These are phyloP conservation scores for Kwoniella dejecticola DNA, from an alignment of 768 basidiomycete genomes.

Conservation along the genomic window DNA sequence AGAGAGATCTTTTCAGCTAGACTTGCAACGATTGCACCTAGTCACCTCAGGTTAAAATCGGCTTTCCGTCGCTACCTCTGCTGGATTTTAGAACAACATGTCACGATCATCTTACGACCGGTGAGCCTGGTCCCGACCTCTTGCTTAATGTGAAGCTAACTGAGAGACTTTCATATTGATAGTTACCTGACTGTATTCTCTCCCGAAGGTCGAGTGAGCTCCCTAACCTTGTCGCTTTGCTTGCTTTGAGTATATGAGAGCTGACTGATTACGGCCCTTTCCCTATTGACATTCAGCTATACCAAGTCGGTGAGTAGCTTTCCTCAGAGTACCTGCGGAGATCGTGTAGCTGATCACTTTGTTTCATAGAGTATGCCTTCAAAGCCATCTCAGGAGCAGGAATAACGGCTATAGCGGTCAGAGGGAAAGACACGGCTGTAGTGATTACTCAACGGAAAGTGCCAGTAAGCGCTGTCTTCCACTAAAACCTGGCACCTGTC, in stretches of 20 bases:
- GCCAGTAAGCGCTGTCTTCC: slow-evolving; percentile 65
- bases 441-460: slow-evolving; percentile 99
- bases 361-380: slow-evolving; percentile 87
- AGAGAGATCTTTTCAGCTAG: no score
- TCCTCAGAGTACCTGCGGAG: background rate
- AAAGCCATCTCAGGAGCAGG: slow-evolving; percentile 98
- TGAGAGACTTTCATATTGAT: slow-evolving; percentile 11
- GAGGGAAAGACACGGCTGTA: slow-evolving; percentile 91
- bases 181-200: slow-evolving; percentile 96
- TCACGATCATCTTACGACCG: slow-evolving; percentile 93
- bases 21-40: no score
- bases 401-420: slow-evolving; percentile 86
- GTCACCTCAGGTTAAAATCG: no score
- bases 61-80: background rate
- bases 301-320: slow-evolving; percentile 74
- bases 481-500: no score
- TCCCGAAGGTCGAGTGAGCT: slow-evolving; percentile 70
- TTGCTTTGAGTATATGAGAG: background rate
- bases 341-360: background rate
- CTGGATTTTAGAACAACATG: slow-evolving; percentile 59
- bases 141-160: slow-evolving; percentile 1
- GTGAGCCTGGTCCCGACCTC: slow-evolving; percentile 58
- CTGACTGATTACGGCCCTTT: background rate
- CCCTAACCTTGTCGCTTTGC: background rate
- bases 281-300: slow-evolving; percentile 68